Conservation (phyloP, 352 stramenopile species). For the Globisporangium solare region DNA sequence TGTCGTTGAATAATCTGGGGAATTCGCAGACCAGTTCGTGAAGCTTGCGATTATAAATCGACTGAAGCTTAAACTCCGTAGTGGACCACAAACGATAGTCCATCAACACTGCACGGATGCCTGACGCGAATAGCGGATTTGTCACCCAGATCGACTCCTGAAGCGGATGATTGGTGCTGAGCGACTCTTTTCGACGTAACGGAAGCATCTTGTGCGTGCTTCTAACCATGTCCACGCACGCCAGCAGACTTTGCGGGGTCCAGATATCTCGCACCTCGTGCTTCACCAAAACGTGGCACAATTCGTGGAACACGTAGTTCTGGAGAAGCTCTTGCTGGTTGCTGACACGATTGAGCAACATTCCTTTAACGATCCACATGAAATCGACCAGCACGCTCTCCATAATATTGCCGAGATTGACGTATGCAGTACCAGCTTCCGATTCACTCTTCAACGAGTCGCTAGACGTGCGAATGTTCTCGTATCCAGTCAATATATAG, state of each 20-base stretch:
- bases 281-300: constrained; percentile 49
- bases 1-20: constrained; percentile 59
- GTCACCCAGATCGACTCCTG: constrained; percentile 66
- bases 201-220: constrained; percentile 53
- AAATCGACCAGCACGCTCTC: constrained; percentile 58
- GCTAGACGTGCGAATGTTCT: constrained; percentile 16
- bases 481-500: constrained; percentile 55
- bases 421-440: neutral
- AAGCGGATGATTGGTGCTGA: constrained; percentile 47
- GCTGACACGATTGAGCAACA: constrained; percentile 46
- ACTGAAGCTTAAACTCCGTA: constrained; percentile 70
- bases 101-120: constrained; percentile 56
- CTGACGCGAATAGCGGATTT: constrained; percentile 70
- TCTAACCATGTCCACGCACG: constrained; percentile 64
- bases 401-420: constrained; percentile 20
- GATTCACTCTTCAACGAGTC: neutral
- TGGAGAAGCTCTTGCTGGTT: constrained; percentile 57
- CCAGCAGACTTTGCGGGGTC: constrained; percentile 59
- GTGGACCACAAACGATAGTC: constrained; percentile 65
- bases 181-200: constrained; percentile 12
- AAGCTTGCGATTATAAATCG: constrained; percentile 77
- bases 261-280: constrained; percentile 47
- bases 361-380: constrained; percentile 60
- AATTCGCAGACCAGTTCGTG: constrained; percentile 67
- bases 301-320: constrained; percentile 61